Evolutionary conservation across 1,284 basidiomycete genomes (phyloP).

Genomic region (Sutorius eximius): DNA sequence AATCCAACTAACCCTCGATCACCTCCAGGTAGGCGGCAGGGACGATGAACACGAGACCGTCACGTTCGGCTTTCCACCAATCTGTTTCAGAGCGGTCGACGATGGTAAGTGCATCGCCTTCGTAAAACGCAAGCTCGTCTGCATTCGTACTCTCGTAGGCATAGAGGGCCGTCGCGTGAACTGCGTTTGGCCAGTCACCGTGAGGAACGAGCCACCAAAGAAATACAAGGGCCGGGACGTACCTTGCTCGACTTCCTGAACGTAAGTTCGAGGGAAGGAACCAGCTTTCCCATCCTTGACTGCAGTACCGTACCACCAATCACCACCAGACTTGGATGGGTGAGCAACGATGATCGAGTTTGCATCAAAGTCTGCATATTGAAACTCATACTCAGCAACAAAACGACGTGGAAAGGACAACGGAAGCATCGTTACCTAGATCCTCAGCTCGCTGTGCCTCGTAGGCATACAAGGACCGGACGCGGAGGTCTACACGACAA

Average conservation of each 20-base stretch:
- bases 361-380: slow-evolving; percentile 71
- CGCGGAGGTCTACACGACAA: slow-evolving; percentile 56
- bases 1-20: slow-evolving; percentile 81
- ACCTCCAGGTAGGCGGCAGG: slow-evolving; percentile 87
- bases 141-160: slow-evolving; percentile 67
- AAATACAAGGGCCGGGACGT: slow-evolving; percentile 31
- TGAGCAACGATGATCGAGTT: slow-evolving; percentile 80
- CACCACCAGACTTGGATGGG: slow-evolving; percentile 79
- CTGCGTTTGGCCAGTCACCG: slow-evolving; percentile 33
- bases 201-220: slow-evolving; percentile 2
- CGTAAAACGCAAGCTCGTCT: slow-evolving; percentile 82
- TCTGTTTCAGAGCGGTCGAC: slow-evolving; percentile 80
- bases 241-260: slow-evolving; percentile 71
- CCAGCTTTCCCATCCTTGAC: slow-evolving; percentile 71
- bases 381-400: slow-evolving; percentile 6
- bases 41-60: slow-evolving; percentile 82
- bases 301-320: slow-evolving; percentile 94
- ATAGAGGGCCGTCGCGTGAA: slow-evolving; percentile 77
- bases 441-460: slow-evolving; percentile 85
- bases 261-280: slow-evolving; percentile 91
- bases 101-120: slow-evolving; percentile 75
- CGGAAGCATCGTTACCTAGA: slow-evolving; percentile 55
- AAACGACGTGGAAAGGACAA: background rate
- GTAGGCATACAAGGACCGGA: slow-evolving; percentile 81
- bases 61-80: slow-evolving; percentile 93